Base-by-base conservation (phyloP, 2,329 filamentous ascomycete species). In the Orbilia quercus region DNA sequence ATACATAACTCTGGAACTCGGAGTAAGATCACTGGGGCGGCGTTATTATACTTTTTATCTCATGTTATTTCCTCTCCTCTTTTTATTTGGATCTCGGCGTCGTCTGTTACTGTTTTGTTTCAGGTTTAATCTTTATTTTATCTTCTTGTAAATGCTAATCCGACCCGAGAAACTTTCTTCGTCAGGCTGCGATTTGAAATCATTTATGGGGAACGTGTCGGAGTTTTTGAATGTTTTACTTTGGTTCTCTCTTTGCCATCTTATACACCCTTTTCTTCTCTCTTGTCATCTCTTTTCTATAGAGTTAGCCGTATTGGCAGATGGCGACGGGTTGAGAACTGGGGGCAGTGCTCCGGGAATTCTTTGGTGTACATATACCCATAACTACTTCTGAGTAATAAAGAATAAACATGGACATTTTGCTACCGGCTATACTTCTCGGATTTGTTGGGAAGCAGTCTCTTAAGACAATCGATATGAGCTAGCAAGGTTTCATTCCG, bases 381-480 rank as follows among this genome's bases (percentile, higher is more conserved):
- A 40, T 31, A 31, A 31, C 28, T 31, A 31, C 28, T n/a, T n/a
- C n/a, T 4, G 28, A 16, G 14, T 40, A 3, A 40, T 47, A 20
- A 47, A 18, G 22, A 25, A 7, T 20, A 18, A 25, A 7, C 1
- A 5, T n/a, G 2, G 22, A 40, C n/a, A 18, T 2, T 42, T 12
- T 9, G 9, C 38, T 45, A 73, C 50, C 60, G 47, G 18, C 16
- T 66, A 51, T 73, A 73, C 31, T 73, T 73, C 22, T 73, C 69
- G 0, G 55, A 36, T 53, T 73, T 73, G 11, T 73, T 73, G 7
- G 57, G 54, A 28, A 73, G 60, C 7, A 73, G 54, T 44, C 66
- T 73, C 28, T 73, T 66, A 11, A 73, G 55, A 42, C 69, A 73
- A 16, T 73, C 60, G 14, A 73, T 73, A 38, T 73, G 69, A 22